These are phyloP conservation scores for Clonostachys chloroleuca DNA, from an alignment of 2,329 filamentous ascomycete genomes.

Conservation along the genomic window DNA sequence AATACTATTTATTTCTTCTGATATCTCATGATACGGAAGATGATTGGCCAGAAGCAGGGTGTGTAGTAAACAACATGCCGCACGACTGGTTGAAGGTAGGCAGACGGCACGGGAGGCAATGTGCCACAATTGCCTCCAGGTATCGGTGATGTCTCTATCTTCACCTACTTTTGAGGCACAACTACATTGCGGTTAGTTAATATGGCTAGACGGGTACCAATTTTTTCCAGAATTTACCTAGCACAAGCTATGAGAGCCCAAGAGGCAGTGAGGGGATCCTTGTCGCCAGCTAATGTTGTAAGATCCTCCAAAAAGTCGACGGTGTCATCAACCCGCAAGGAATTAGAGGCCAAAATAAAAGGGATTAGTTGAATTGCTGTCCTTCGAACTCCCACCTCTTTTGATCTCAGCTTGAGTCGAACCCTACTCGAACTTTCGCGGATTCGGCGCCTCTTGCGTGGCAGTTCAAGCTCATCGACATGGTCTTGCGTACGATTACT, in stretches of 20 bases:
- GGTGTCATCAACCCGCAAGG: constrained; percentile 45
- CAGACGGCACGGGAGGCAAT: constrained; percentile 66
- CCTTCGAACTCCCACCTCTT: constrained; percentile 35
- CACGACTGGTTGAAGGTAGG: constrained; percentile 66
- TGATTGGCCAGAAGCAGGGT: constrained; percentile 62
- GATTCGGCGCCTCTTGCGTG: constrained; percentile 47
- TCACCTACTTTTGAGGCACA: constrained; percentile 4
- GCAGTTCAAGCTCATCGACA: constrained; percentile 33
- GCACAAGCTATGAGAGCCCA: constrained; percentile 85
- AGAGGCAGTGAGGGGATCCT: constrained; percentile 60
- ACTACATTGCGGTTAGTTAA: constrained; percentile 10
- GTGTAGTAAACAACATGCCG: constrained; percentile 70
- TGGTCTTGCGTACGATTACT: constrained; percentile 9
- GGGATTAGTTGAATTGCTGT: constrained; percentile 54
- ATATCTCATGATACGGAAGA: constrained; percentile 62
- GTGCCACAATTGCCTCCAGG: constrained; percentile 76
- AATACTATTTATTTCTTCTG: constrained; percentile 67
- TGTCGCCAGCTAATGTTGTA: constrained; percentile 58
- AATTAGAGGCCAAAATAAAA: constrained; percentile 45
- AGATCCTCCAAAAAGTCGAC: constrained; percentile 54
- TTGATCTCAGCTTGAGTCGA: constrained; percentile 39
- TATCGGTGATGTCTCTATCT: constrained; percentile 27
- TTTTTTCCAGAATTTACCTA: constrained; percentile 48
- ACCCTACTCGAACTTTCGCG: constrained; percentile 37
- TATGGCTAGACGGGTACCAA: constrained; percentile 3